Base-by-base conservation (phyloP, 1,139 yeast species). In the Hansenula lynferdii region DNA sequence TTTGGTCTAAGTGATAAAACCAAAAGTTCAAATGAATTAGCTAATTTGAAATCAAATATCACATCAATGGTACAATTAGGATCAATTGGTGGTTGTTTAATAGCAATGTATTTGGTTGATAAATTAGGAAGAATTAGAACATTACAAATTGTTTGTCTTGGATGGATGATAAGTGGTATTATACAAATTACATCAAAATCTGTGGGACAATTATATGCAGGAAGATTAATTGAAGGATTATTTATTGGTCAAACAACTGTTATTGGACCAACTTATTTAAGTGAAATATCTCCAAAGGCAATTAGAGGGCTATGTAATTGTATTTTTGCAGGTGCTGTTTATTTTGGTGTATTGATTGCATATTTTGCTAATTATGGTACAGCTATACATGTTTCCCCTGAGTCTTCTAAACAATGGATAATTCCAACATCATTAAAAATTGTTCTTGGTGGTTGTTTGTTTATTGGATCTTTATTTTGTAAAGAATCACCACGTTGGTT, bases 1-100 rank as follows among this genome's bases (percentile, higher is more conserved):
- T 75, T 75, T 51, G 80, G 80, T 2, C 62, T 77, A 31, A 47
- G 53, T 16, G 78, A 74, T 46, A 50, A 58, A 5, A 49, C 52
- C 27, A 71, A 68, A 46, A 40, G 68, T 2, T 61, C 47, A 3
- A 47, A 57, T 34, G 51, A 63, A 12, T 35, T 70, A 16, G 80
- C 80, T 12, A 63, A 71, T 44, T 53, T 69, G 47, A 70, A 67
- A 45, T 74, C 81, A 8, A 77, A 75, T 50, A 75, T 77, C 48
- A 71, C 77, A 2, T 65, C 81, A 6, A 77, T 78, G 82, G 84
- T 77, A 5, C 80, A 75, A 50, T 57, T 78, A 34, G 84, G 84
- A 3, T 70, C 78, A 21, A 70, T 77, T 41, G 80, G 72, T 28
- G 85, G 85, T 19, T 65, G 78, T 18, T 40, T 77, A 12, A 43